Percentiles rank a stretch among this genome's conserved stretches.
phyloP scores from a whole-genome alignment of 805 yeast genomes.

The Starmerella apicola region DNA sequence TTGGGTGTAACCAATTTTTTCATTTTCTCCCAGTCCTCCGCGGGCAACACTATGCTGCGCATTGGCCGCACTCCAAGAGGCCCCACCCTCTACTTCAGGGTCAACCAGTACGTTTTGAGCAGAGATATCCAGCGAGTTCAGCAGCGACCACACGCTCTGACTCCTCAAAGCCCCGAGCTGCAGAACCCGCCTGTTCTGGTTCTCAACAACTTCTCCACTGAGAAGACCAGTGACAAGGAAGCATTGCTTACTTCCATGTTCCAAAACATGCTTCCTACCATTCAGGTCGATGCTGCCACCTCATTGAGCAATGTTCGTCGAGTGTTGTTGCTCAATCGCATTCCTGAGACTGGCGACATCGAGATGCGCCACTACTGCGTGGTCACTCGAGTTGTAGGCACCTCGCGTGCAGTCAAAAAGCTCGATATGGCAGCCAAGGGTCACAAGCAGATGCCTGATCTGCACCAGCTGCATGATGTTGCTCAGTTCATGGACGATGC shows the following conservation, averaged over 20 bases:
- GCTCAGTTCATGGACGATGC: constrained; percentile 75
- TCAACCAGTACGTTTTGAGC: constrained; percentile 62
- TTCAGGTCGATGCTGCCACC: constrained; percentile 64
- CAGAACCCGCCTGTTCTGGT: constrained; percentile 77
- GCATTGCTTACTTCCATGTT: constrained; percentile 76
- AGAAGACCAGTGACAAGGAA: constrained; percentile 56
- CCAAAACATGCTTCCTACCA: constrained; percentile 92
- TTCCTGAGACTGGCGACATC: constrained; percentile 54
- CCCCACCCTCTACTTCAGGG: constrained; percentile 78
- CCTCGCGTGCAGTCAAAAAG: constrained; percentile 58
- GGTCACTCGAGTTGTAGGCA: constrained; percentile 65
- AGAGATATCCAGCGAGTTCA: constrained; percentile 64
- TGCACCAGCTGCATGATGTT: constrained; percentile 57
- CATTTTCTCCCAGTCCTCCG: constrained; percentile 63
- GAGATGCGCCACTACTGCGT: constrained; percentile 85
- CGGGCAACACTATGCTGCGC: constrained; percentile 70
- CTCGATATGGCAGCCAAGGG: constrained; percentile 50
- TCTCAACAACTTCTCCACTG: constrained; percentile 72
- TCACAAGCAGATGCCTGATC: constrained; percentile 56
- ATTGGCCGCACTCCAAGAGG: constrained; percentile 85
- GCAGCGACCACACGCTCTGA: constrained; percentile 63
- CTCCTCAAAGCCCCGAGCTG: constrained; percentile 38
- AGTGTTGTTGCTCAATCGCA: constrained; percentile 71
- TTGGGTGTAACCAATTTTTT: constrained; percentile 82
- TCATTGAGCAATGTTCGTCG: constrained; percentile 64